Evolutionary conservation across 768 basidiomycete genomes (phyloP), one percentile per base, ranked within the genome.

Genomic region (Rhodotorula kratochvilovae): DNA sequence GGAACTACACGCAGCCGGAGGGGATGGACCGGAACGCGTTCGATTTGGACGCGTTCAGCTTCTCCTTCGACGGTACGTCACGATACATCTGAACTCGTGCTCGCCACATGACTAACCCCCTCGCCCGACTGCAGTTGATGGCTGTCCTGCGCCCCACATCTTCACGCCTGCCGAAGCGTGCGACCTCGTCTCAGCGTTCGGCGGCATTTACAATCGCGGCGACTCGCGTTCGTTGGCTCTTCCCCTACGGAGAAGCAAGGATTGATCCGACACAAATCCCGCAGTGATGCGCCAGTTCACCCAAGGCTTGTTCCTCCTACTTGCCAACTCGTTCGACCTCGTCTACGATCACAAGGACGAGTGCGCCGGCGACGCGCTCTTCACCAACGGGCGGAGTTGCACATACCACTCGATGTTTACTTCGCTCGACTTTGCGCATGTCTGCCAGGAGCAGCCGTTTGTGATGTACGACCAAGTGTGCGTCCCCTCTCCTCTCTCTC

Each of bases 261-360:
- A n/a, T n/a, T n/a, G n/a, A n/a, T n/a, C n/a, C n/a, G n/a, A n/a
- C n/a, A n/a, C n/a, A n/a, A n/a, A n/a, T n/a, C n/a, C n/a, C n/a
- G n/a, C n/a, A n/a, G 50, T 55, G 8, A 48, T 50, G 64, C 56
- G 64, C 5, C 64, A 66, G n/a, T 58, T 66, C n/a, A 35, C 64
- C 3, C 64, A 66, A 31, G 64, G 64, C 21, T 31, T 66, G 6
- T 58, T 48, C 57, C 55, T 66, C 19, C 45, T 66, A 16, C 56
- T 66, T 45, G 31, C 56, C 25, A 16, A 43, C 23, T 27, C 33
- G 31, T 51, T 66, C 46, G 46, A 31, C 27, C 46, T 46, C 27
- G 46, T 58, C 11, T 17, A 27, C 10, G 31, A 11, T 5, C 16
- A 46, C 19, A 43, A 58, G 19, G 35, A 39, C 39, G 11, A n/a